These are phyloP conservation scores for Catunica adiposa DNA, from an alignment of 2,329 filamentous ascomycete genomes.

Conservation along the genomic window DNA sequence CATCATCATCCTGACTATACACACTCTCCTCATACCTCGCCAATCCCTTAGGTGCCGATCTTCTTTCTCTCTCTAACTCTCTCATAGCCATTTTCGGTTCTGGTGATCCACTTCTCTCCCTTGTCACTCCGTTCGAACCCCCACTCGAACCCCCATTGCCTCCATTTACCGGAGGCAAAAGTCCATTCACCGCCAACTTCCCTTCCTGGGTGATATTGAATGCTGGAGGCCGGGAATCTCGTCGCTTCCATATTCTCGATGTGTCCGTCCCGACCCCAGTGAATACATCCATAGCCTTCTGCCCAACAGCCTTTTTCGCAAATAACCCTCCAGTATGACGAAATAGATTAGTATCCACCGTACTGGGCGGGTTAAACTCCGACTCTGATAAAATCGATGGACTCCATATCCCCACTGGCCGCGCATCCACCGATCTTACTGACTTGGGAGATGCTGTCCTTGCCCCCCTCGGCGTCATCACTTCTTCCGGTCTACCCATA, in stretches of 20 bases:
- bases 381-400: conserved; percentile 16
- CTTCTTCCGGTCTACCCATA: not conserved
- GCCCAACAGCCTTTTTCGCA: not conserved
- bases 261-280: conserved; percentile 8
- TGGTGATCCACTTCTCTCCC: conserved; percentile 8
- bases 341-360: conserved; percentile 9
- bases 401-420: conserved; percentile 14
- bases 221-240: conserved; percentile 11
- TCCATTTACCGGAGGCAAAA: not conserved
- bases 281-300: conserved; percentile 9
- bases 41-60: not conserved
- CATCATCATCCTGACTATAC: conserved; percentile 9
- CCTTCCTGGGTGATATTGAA: conserved; percentile 12
- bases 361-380: conserved; percentile 15
- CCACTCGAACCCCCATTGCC: not conserved
- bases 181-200: conserved; percentile 9
- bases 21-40: not conserved
- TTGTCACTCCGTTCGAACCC: not conserved
- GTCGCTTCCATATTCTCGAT: conserved; percentile 6
- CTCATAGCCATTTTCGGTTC: conserved; percentile 9
- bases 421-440: conserved; percentile 11
- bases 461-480: conserved; percentile 2
- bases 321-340: not conserved
- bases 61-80: not conserved
- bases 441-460: conserved; percentile 9